Percentiles rank a stretch among this genome's conserved stretches.
These are phyloP conservation scores for Alnus rubra DNA, from an alignment of 306 rosid genomes.

Conservation along the genomic window DNA sequence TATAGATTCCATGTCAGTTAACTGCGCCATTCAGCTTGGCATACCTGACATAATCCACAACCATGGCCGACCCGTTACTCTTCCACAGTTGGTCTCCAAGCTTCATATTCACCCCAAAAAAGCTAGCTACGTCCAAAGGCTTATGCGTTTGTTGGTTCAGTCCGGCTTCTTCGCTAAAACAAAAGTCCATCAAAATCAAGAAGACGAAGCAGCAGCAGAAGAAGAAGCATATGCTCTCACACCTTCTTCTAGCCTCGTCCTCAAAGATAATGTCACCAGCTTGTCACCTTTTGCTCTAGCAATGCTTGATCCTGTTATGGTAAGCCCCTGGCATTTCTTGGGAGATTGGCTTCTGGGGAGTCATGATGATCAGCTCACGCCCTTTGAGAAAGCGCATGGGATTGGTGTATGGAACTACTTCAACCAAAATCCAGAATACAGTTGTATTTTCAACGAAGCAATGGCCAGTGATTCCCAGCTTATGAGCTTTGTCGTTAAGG, in stretches of 20 bases:
- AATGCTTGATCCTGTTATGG: slow-evolving; percentile 13
- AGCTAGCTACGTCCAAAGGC: slow-evolving; percentile 14
- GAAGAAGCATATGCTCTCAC: slow-evolving; percentile 42
- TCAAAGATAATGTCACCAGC: slow-evolving; percentile 26
- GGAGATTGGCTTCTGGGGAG: slow-evolving; percentile 35
- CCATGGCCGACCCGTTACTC: slow-evolving; percentile 51
- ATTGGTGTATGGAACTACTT: slow-evolving; percentile 39
- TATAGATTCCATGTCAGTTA: slow-evolving; percentile 48
- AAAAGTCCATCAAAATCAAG: neutral
- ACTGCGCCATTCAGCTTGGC: slow-evolving; percentile 30
- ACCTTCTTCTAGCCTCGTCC: slow-evolving; percentile 46
- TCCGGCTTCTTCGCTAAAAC: slow-evolving; percentile 41
- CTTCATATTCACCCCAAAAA: slow-evolving; percentile 41
- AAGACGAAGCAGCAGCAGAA: neutral
- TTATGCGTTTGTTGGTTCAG: slow-evolving; percentile 43
- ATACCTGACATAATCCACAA: slow-evolving; percentile 27
- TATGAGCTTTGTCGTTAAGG: slow-evolving; percentile 38
- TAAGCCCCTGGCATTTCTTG: slow-evolving; percentile 33
- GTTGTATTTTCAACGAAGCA: slow-evolving; percentile 31
- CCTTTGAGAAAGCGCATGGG: slow-evolving; percentile 37
- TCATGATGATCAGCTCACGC: neutral
- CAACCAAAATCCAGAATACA: slow-evolving; percentile 8
- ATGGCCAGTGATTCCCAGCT: slow-evolving; percentile 48
- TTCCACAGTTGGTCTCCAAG: slow-evolving; percentile 36
- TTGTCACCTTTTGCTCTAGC: slow-evolving; percentile 5